phyloP scores from a whole-genome alignment of 805 yeast genomes.

The Yarrowia phangngaensis region DNA sequence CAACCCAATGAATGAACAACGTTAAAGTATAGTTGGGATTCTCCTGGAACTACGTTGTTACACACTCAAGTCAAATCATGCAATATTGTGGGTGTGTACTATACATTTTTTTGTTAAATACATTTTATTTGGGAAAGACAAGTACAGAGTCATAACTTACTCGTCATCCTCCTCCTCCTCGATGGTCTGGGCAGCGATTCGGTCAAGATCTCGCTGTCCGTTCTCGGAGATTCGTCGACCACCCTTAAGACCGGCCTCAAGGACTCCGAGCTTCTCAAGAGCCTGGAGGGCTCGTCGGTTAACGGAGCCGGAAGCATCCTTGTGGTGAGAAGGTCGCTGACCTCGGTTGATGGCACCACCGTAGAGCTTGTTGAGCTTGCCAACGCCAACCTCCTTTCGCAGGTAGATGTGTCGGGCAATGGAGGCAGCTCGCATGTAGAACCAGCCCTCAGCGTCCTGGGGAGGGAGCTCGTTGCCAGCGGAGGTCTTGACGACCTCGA shows the following conservation, averaged over 20 bases:
- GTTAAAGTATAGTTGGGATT: too few species aligned
- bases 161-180: slow-evolving; percentile 69
- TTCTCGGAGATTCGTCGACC: slow-evolving; percentile 99
- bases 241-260: slow-evolving; percentile 95
- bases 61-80: too few species aligned
- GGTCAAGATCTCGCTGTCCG: slow-evolving; percentile 99
- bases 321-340: slow-evolving; percentile 96
- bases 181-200: slow-evolving; percentile 98
- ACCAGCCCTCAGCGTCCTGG: slow-evolving; percentile 99
- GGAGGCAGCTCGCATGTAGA: slow-evolving; percentile 99
- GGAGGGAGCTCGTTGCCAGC: slow-evolving; percentile 99
- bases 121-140: slow-evolving; percentile 17
- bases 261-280: slow-evolving; percentile 95
- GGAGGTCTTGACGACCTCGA: slow-evolving; percentile 98
- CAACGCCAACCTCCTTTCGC: slow-evolving; percentile 99
- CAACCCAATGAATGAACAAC: too few species aligned
- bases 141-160: slow-evolving; percentile 1
- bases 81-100: too few species aligned
- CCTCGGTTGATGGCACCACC: slow-evolving; percentile 99
- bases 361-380: slow-evolving; percentile 97
- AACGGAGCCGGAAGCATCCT: slow-evolving; percentile 97
- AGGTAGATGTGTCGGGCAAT: slow-evolving; percentile 99
- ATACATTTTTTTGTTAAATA: too few species aligned
- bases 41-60: too few species aligned
- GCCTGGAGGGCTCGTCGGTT: slow-evolving; percentile 98